These are phyloP conservation scores for Gracilaria vermiculophylla DNA, from an alignment of 23 red algal genomes.

Conservation along the genomic window DNA sequence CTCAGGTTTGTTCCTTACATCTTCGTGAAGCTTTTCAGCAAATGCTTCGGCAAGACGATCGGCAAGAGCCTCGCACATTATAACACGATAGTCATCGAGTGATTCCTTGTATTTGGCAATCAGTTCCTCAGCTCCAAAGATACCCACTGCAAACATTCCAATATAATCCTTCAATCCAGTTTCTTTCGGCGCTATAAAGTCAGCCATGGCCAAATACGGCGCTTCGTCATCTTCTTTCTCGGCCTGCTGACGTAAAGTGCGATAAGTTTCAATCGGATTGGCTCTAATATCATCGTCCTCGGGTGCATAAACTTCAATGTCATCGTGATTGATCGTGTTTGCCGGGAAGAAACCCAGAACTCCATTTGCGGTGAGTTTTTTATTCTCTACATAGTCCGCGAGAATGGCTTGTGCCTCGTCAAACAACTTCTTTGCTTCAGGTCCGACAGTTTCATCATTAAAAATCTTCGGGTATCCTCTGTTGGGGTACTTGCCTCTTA, in stretches of 20 bases:
- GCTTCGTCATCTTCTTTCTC: slow-evolving; percentile 83
- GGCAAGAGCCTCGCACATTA: slow-evolving; percentile 84
- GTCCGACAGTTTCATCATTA: slow-evolving; percentile 75
- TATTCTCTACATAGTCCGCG: slow-evolving; percentile 51
- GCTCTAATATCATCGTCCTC: slow-evolving; percentile 53
- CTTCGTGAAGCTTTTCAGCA: slow-evolving; percentile 78
- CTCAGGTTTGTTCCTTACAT: slow-evolving; percentile 54
- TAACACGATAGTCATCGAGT: slow-evolving; percentile 72
- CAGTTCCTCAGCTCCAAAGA: slow-evolving; percentile 71
- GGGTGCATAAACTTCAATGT: slow-evolving; percentile 76
- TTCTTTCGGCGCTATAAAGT: slow-evolving; percentile 75
- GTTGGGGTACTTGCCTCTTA: slow-evolving; percentile 88
- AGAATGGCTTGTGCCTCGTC: slow-evolving; percentile 69
- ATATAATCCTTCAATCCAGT: slow-evolving; percentile 78
- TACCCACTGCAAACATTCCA: slow-evolving; percentile 88
- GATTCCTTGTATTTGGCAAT: slow-evolving; percentile 67
- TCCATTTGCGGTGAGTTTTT: slow-evolving; percentile 47
- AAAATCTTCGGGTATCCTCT: slow-evolving; percentile 89
- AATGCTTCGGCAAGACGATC: slow-evolving; percentile 85
- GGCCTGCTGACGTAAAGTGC: slow-evolving; percentile 72
- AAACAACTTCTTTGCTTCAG: slow-evolving; percentile 76
- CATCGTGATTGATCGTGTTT: slow-evolving; percentile 66
- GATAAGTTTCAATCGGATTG: slow-evolving; percentile 41
- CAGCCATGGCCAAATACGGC: slow-evolving; percentile 72
- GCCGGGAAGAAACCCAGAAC: slow-evolving; percentile 75